Evolutionary conservation across 129 eudicot species (phyloP).

Genomic region (Scalesia atractyloides): DNA sequence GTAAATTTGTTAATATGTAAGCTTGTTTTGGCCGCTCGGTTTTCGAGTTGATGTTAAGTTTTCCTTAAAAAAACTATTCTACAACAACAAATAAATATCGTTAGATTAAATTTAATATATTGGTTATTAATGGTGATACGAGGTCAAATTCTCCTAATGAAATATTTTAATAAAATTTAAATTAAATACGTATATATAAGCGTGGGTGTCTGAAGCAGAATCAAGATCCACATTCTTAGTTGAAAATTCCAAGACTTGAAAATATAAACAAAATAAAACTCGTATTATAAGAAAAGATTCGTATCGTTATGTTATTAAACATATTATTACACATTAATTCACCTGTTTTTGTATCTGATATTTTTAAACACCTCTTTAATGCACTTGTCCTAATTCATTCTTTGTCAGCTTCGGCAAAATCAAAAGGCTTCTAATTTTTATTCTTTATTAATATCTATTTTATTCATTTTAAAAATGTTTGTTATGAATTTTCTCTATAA

Average conservation of each 20-base stretch:
- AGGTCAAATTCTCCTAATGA: constrained; percentile 17
- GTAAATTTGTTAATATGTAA: too few species aligned
- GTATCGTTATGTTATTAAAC: constrained; percentile 14
- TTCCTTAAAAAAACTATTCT: too few species aligned
- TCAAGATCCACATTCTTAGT: constrained; percentile 44
- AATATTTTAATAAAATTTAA: background rate
- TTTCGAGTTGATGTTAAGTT: too few species aligned
- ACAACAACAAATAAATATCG: too few species aligned
- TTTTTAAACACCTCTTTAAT: background rate
- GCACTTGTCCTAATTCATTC: constrained; percentile 24
- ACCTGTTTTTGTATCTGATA: background rate
- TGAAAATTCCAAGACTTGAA: constrained; percentile 32
- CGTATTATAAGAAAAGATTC: constrained; percentile 22
- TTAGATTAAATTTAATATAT: background rate
- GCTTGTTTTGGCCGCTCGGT: too few species aligned
- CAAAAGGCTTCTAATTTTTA: background rate
- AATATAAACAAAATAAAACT: constrained; percentile 11
- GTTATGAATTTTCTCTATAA: too few species aligned
- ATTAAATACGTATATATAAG: background rate
- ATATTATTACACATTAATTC: constrained; percentile 14
- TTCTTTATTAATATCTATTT: background rate
- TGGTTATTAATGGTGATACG: background rate
- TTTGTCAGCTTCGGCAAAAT: constrained; percentile 22
- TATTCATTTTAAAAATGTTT: background rate
- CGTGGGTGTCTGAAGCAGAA: constrained; percentile 33